phyloP scores from a whole-genome alignment of 345 rosid species.

The sweet orange (Citrus sinensis) region DVS_A1.0 CM039166.1:17199001-17199500 shows the following conservation, averaged over 20 bases:
- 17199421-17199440: slow-evolving; percentile 88
- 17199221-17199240: slow-evolving; percentile 83
- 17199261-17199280: slow-evolving; percentile 93
- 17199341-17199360: slow-evolving; percentile 59
- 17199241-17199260: slow-evolving; percentile 73
- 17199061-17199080: slow-evolving; percentile 19
- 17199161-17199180: slow-evolving; percentile 65
- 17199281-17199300: slow-evolving; percentile 92
- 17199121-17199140: slow-evolving; percentile 80
- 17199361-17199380: slow-evolving; percentile 71
- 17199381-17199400: slow-evolving; percentile 69
- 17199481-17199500: slow-evolving; percentile 60
- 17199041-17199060: background rate
- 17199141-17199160: slow-evolving; percentile 80
- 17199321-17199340: slow-evolving; percentile 73
- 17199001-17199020: background rate
- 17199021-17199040: background rate
- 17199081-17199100: slow-evolving; percentile 74
- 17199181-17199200: slow-evolving; percentile 74
- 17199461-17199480: slow-evolving; percentile 96
- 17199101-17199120: slow-evolving; percentile 75
- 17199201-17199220: slow-evolving; percentile 62
- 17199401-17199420: slow-evolving; percentile 79
- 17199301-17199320: slow-evolving; percentile 54
- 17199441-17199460: slow-evolving; percentile 86